phyloP scores from a whole-genome alignment of 2,329 filamentous ascomycete genomes.

The Uncinocarpus reesii region DNA sequence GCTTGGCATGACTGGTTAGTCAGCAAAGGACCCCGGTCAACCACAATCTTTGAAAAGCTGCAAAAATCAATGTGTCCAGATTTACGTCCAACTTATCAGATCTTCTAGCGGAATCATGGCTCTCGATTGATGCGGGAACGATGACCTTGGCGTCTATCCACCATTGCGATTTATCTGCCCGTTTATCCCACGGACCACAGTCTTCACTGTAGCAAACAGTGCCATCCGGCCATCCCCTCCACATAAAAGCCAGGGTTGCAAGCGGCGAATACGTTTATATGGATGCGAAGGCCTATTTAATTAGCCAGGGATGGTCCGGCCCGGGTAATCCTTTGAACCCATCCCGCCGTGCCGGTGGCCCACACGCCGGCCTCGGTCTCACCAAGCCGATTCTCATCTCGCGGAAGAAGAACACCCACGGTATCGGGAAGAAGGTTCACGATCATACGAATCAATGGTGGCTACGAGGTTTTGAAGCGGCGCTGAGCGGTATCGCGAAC shows the following conservation, averaged over 20 bases:
- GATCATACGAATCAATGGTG: constrained; percentile 80
- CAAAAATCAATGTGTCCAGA: no score
- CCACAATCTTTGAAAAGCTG: no score
- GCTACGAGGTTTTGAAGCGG: constrained; percentile 87
- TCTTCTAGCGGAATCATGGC: no score
- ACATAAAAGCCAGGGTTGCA: background rate
- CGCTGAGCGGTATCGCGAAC: constrained; percentile 61
- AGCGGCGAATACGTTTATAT: constrained; percentile 39
- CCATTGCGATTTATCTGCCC: no score
- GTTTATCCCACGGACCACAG: no score
- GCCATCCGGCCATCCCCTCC: background rate
- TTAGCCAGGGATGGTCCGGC: constrained; percentile 81
- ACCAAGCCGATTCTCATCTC: constrained; percentile 72
- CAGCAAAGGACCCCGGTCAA: no score
- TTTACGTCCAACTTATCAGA: no score
- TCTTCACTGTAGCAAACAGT: background rate
- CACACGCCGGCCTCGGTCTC: constrained; percentile 61
- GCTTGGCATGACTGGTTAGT: no score
- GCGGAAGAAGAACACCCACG: constrained; percentile 70
- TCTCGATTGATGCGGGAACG: no score
- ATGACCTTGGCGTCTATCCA: no score
- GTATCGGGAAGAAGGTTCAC: constrained; percentile 64
- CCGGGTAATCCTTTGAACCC: constrained; percentile 78
- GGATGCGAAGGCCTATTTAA: constrained; percentile 75
- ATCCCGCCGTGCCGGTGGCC: constrained; percentile 34